These are phyloP conservation scores for Leccinum uliginosum DNA, from an alignment of 768 basidiomycete species.

Conservation along the genomic window DNA sequence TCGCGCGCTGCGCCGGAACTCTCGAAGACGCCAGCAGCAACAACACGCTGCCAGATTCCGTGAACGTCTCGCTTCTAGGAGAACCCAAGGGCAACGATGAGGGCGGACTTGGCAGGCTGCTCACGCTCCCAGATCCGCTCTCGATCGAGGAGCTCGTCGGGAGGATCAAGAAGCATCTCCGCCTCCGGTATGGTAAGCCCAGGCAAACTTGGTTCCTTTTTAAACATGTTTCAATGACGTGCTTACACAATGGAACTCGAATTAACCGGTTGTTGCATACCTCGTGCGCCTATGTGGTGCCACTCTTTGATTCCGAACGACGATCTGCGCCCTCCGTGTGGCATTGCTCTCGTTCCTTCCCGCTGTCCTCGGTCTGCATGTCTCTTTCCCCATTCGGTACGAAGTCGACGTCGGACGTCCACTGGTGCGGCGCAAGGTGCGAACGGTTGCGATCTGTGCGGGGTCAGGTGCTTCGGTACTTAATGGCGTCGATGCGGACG, in stretches of 20 bases:
- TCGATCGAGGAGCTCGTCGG: slow-evolving; percentile 55
- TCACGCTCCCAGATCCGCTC: slow-evolving; percentile 55
- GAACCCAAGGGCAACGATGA: slow-evolving; percentile 38
- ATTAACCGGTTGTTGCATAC: background rate
- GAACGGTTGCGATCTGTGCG: slow-evolving; percentile 83
- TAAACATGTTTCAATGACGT: slow-evolving; percentile 12
- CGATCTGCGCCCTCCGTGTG: slow-evolving; percentile 11
- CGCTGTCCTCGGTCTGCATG: slow-evolving; percentile 1
- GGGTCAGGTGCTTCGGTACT: slow-evolving; percentile 84
- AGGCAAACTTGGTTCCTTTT: slow-evolving; percentile 8
- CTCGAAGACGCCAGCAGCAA: slow-evolving; percentile 19
- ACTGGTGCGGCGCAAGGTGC: slow-evolving; percentile 32
- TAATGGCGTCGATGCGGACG: slow-evolving; percentile 67
- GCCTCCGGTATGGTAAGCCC: slow-evolving; percentile 53
- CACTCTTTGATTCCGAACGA: slow-evolving; percentile 11
- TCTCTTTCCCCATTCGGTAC: slow-evolving; percentile 8
- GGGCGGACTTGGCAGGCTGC: slow-evolving; percentile 66
- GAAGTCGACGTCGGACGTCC: slow-evolving; percentile 68
- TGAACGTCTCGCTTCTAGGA: slow-evolving; percentile 32
- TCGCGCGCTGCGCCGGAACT: slow-evolving; percentile 52
- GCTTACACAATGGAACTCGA: background rate
- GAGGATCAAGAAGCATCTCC: slow-evolving; percentile 68
- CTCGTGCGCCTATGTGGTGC: background rate
- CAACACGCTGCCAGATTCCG: slow-evolving; percentile 21
- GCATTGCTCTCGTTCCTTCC: slow-evolving; percentile 19